Evolutionary conservation across 2,329 filamentous ascomycete species (phyloP).

Genomic region (Geosmithia putterillii): DNA sequence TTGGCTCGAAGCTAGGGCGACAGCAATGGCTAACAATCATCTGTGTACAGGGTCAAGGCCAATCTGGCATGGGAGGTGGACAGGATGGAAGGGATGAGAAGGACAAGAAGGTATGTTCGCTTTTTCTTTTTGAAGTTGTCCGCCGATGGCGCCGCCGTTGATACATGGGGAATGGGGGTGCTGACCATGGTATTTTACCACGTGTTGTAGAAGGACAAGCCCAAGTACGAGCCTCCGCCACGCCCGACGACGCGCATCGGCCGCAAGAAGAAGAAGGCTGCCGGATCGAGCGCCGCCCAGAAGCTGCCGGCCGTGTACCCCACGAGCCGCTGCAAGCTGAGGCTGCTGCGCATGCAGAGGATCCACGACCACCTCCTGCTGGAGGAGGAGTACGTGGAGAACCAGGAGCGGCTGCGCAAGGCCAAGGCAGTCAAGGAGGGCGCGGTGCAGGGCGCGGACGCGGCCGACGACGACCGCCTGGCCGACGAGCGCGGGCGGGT

Average conservation of each 20-base stretch:
- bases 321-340: slow-evolving; percentile 92
- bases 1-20: neutral
- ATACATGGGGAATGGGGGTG: neutral
- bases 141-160: neutral
- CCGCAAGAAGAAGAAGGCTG: slow-evolving; percentile 95
- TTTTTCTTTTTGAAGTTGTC: neutral
- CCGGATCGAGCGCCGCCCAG: slow-evolving; percentile 83
- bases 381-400: slow-evolving; percentile 98
- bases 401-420: slow-evolving; percentile 91
- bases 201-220: slow-evolving; percentile 80
- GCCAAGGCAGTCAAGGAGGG: slow-evolving; percentile 72
- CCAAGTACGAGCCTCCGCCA: slow-evolving; percentile 98
- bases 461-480: slow-evolving; percentile 59
- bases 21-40: neutral
- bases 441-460: slow-evolving; percentile 53
- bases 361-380: slow-evolving; percentile 95
- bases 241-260: slow-evolving; percentile 93
- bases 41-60: slow-evolving; percentile 56
- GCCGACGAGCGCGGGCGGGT: slow-evolving; percentile 91
- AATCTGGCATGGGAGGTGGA: slow-evolving; percentile 74
- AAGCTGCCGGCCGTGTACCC: slow-evolving; percentile 93
- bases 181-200: slow-evolving; percentile 9
- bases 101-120: slow-evolving; percentile 71
- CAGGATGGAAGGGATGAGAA: slow-evolving; percentile 68
- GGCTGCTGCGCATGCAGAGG: slow-evolving; percentile 94